phyloP scores from a whole-genome alignment of 2,329 filamentous ascomycete species.

The Xylariaceae sp. region DNA sequence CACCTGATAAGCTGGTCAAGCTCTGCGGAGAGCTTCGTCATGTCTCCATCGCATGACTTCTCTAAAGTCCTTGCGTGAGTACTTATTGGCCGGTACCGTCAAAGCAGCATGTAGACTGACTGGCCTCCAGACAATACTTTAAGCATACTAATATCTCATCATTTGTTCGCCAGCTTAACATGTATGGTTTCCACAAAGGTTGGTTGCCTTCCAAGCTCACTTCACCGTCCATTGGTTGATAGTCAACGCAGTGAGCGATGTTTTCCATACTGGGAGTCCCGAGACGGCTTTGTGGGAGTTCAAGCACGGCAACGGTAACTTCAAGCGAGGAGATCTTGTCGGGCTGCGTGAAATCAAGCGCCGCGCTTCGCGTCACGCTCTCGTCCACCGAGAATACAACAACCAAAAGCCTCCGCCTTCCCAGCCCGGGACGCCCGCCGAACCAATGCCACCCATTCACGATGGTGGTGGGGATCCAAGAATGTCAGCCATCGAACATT shows the following conservation, averaged over 20 bases:
- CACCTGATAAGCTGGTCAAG: conserved; percentile 96
- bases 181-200: conserved; percentile 99
- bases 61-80: conserved; percentile 91
- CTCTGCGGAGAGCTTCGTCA: conserved; percentile 94
- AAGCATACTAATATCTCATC: conserved; percentile 99
- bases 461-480: conserved; percentile 77
- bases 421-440: conserved; percentile 79
- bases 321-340: conserved; percentile 89
- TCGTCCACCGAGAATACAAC: conserved; percentile 89
- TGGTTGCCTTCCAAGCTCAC: conserved; percentile 9
- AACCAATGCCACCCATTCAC: conserved; percentile 65
- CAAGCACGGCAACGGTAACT: conserved; percentile 95
- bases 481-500: conserved; percentile 72
- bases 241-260: conserved; percentile 76
- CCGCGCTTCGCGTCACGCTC: conserved; percentile 83
- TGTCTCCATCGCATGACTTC: conserved; percentile 96
- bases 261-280: conserved; percentile 91
- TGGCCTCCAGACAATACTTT: conserved; percentile 77
- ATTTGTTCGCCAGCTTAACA: conserved; percentile 95
- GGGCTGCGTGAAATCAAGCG: conserved; percentile 94
- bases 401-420: conserved; percentile 70
- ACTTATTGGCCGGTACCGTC: conserved; percentile 33
- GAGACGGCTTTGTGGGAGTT: conserved; percentile 98
- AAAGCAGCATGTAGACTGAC: conserved; percentile 15
- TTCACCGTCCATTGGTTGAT: background rate